These are phyloP conservation scores for Intubia oerlemansii DNA, from an alignment of 2,329 filamentous ascomycete species.

Conservation along the genomic window DNA sequence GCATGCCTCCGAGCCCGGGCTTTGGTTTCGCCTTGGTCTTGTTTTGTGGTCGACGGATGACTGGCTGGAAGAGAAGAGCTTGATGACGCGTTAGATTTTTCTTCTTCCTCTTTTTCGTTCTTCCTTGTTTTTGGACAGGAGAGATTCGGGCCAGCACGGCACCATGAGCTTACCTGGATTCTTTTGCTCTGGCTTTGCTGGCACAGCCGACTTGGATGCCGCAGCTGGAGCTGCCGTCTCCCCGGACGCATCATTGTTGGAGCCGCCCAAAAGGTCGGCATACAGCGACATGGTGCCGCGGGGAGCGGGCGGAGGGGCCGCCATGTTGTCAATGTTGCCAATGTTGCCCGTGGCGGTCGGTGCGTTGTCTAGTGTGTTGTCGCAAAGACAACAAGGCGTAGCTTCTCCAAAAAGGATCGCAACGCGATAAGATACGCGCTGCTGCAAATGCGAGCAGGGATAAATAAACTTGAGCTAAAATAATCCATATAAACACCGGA, in stretches of 20 bases:
- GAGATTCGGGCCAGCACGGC: no score
- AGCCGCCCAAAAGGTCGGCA: constrained; percentile 61
- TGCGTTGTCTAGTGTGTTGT: neutral
- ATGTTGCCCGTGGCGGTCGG: neutral
- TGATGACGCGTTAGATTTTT: no score
- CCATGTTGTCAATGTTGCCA: constrained; percentile 2
- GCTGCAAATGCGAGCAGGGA: no score
- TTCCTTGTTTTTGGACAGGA: no score
- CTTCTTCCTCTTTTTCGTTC: no score
- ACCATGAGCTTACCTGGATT: constrained; percentile 23
- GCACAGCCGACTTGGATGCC: constrained; percentile 20
- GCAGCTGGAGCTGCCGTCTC: neutral
- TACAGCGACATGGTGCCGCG: constrained; percentile 51
- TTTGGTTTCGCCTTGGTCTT: constrained; percentile 43
- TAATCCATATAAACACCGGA: no score
- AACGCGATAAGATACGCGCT: no score
- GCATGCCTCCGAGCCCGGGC: constrained; percentile 5
- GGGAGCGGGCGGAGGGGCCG: constrained; percentile 17
- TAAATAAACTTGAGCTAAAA: no score
- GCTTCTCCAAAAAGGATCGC: no score
- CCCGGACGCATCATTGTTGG: constrained; percentile 25
- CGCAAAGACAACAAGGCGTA: no score
- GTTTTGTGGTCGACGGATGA: constrained; percentile 49
- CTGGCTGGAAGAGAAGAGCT: constrained; percentile 70
- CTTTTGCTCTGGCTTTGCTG: constrained; percentile 29